Evolutionary conservation across 1,139 yeast species (phyloP), one percentile per base, ranked within the genome.

Genomic region (Candida sojae): DNA sequence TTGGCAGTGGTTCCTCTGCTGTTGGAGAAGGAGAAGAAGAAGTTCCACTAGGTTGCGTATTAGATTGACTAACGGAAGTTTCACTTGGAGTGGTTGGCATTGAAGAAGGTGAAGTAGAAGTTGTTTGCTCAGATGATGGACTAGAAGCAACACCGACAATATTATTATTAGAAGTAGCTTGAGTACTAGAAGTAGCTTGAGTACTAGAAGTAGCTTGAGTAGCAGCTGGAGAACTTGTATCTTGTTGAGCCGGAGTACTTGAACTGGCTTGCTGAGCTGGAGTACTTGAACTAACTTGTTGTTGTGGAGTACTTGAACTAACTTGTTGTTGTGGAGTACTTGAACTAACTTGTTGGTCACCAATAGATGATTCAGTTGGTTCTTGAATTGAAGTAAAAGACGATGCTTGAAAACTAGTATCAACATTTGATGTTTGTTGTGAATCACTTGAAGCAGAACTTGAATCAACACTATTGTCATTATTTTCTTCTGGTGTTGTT

Each of bases 1-100:
- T 33, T 36, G 45, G 31, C 25, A 28, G 45, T 12, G 45, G 31
- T 29, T 33, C 42, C n/a, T 17, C 26, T 9, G 26, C 30, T 36
- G 21, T 6, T 21, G 29, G 10, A 21, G 31, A 12, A n/a, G 29
- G 10, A 21, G 31, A 12, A n/a, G 8, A 9, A 31, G 45, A 33
- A 17, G 42, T 36, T 38, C 21, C 35, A 38, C 29, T 13, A n/a
- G 25, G 30, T 25, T 36, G 31, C 9, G 39, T 36, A 25, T 25
- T 30, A 25, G 37, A 21, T 31, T 45, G 21, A 41, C 32, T 34
- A 21, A 48, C 6, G 6, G 44, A 39, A 12, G 44, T 6, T 11
- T 43, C n/a, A 36, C 28, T 36, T 17, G 39, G 5, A 36, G 29
- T 28, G 10, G 30, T 30, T 5, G 39, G 29, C n/a, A 30, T 2